Conservation (phyloP, 2,329 filamentous ascomycete genomes). For the Diaporthe eres region DNA sequence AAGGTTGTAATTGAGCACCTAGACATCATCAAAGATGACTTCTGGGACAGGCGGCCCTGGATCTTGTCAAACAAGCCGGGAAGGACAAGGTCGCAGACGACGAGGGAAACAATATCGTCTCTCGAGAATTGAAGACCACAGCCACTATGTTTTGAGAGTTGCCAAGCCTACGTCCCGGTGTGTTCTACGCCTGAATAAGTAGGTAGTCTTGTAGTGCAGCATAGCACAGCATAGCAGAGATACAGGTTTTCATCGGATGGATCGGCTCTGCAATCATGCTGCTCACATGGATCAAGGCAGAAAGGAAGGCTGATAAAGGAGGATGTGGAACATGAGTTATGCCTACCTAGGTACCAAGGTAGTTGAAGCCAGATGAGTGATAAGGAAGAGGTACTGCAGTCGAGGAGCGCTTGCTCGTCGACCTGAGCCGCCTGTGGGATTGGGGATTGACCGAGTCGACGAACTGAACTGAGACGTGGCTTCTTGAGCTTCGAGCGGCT, state of each 20-base stretch:
- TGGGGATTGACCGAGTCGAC: neutral
- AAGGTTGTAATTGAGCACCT: constrained; percentile 86
- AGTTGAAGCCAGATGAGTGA: neutral
- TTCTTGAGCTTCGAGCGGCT: neutral
- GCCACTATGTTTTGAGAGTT: neutral
- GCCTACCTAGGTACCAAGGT: neutral
- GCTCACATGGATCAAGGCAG: neutral
- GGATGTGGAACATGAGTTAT: neutral
- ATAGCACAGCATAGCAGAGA: neutral
- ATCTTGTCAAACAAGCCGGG: constrained; percentile 82
- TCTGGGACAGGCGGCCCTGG: constrained; percentile 92
- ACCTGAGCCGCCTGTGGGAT: neutral
- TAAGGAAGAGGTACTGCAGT: neutral
- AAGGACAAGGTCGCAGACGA: constrained; percentile 73
- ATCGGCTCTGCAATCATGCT: neutral
- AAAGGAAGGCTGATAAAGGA: neutral
- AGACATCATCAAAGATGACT: constrained; percentile 95
- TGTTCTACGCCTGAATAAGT: neutral
- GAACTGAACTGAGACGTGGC: constrained; percentile 19
- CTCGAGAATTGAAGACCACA: neutral
- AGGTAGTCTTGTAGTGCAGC: too few relatives aligned
- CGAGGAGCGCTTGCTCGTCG: neutral
- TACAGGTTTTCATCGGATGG: neutral
- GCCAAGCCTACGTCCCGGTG: neutral
- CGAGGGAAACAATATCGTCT: constrained; percentile 47